Evolutionary conservation across 2,329 filamentous ascomycete species (phyloP).

Genomic region (Penicillium brevicompactum): DNA sequence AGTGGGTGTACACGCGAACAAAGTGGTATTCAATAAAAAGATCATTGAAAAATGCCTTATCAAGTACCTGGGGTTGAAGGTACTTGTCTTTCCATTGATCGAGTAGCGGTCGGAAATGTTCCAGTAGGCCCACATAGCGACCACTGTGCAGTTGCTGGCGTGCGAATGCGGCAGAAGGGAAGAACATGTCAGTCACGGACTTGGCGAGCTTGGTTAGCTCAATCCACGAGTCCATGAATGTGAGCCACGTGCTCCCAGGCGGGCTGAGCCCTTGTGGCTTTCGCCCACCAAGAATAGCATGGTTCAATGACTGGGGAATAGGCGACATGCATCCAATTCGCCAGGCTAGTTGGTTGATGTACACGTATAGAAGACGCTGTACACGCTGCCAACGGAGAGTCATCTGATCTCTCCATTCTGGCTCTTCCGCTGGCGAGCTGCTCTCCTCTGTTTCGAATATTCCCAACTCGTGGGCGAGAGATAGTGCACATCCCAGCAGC

Average conservation of each 20-base stretch:
- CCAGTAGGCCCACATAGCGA: conserved; percentile 53
- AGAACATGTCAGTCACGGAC: conserved; percentile 57
- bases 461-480: conserved; percentile 55
- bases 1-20: conserved; percentile 47
- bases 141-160: conserved; percentile 46
- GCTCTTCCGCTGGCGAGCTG: conserved; percentile 25
- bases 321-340: conserved; percentile 55
- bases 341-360: conserved; percentile 56
- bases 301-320: conserved; percentile 49
- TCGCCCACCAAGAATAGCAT: conserved; percentile 34
- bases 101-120: conserved; percentile 42
- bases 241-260: conserved; percentile 51
- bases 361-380: conserved; percentile 47
- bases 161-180: conserved; percentile 44
- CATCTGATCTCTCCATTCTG: conserved; percentile 33
- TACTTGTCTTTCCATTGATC: conserved; percentile 42
- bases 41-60: conserved; percentile 48
- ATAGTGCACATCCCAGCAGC: conserved; percentile 57
- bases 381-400: conserved; percentile 38
- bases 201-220: conserved; percentile 52
- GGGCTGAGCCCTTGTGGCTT: conserved; percentile 39
- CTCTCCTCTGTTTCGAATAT: conserved; percentile 50
- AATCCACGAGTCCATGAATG: conserved; percentile 57
- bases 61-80: conserved; percentile 33
- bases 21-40: conserved; percentile 57